Base-by-base conservation (phyloP, 345 rosid genomes). In the Hypericum androsaemum region DNA sequence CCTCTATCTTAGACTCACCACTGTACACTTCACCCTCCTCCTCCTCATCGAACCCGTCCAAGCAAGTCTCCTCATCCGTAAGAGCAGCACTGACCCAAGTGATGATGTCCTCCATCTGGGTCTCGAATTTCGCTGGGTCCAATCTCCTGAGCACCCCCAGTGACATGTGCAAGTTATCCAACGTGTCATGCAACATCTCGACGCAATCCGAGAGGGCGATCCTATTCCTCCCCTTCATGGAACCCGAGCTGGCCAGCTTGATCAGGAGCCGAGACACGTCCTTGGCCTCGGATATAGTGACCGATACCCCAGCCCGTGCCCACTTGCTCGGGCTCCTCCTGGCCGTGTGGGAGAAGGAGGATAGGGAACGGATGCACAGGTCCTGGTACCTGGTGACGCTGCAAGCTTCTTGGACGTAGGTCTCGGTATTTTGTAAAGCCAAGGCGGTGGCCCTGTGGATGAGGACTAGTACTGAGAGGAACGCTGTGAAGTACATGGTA, bases 271-370 rank as follows among this genome's bases (percentile, higher is more conserved):
- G 59, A 5, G 52, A 50, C n/a, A 76, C 62, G 8, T 48, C 60
- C 70, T 81, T 81, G 60, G 69, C 79, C 69, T 84, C 86, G 0
- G 67, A 47, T 38, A 84, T 53, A 0, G 89, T 74, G 9, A 92
- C 95, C 2, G 96, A 81, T 11, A 88, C 94, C 14, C 88, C 94
- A 0, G 83, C 96, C 22, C 95, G 70, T 0, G 98, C 88, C 96
- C 96, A 92, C 63, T 11, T 76, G 74, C 77, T 75, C 0, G 88
- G 86, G 61, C 82, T 87, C 39, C 51, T 74, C 64, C 65, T 74
- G 10, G 96, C 96, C 0, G 41, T 35, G 41, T 46, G 64, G 8
- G 96, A 80, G 69, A 84, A 88, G 7, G 86, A 71, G 4, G 84
- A 53, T 0, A 92, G 72, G 12, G 95, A 72, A 40, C 37, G 66